Conservation (phyloP, 768 basidiomycete genomes). For the Tulasnella sp. region DNA sequence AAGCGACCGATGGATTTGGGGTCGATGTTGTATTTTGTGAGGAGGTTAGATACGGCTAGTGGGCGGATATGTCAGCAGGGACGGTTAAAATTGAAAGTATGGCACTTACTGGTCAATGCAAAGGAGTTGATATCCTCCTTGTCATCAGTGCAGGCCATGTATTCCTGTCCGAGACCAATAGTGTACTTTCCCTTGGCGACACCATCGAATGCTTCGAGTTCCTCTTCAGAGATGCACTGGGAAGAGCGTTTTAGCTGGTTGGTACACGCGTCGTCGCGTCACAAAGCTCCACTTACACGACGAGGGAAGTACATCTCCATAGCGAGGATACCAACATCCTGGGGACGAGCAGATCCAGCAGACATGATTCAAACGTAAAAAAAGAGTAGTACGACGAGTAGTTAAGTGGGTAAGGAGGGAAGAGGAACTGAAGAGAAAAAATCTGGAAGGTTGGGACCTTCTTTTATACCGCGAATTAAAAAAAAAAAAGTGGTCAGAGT, state of each 20-base stretch:
- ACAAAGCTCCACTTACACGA: slow-evolving; percentile 41
- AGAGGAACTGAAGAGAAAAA: background rate
- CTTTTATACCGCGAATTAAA: background rate
- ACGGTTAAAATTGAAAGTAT: background rate
- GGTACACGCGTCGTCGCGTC: slow-evolving; percentile 9
- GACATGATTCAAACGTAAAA: slow-evolving; percentile 3
- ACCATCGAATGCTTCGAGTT: slow-evolving; percentile 87
- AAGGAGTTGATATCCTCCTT: slow-evolving; percentile 99
- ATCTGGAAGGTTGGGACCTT: background rate
- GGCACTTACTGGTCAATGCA: slow-evolving; percentile 70
- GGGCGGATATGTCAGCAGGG: background rate
- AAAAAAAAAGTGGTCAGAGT: background rate
- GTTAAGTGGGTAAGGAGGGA: background rate
- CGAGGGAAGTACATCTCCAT: slow-evolving; percentile 93
- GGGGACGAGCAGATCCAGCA: slow-evolving; percentile 40
- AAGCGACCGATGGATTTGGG: slow-evolving; percentile 93
- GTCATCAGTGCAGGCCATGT: slow-evolving; percentile 98
- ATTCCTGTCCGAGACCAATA: slow-evolving; percentile 93
- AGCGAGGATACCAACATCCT: slow-evolving; percentile 87
- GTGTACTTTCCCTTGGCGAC: slow-evolving; percentile 97
- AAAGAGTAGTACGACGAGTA: background rate
- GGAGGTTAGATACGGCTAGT: slow-evolving; percentile 72
- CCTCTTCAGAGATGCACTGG: slow-evolving; percentile 90
- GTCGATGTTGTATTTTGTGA: slow-evolving; percentile 92
- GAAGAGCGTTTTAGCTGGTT: background rate